phyloP scores from a whole-genome alignment of 169 alveolate species.

The Eimeria tenella region DNA sequence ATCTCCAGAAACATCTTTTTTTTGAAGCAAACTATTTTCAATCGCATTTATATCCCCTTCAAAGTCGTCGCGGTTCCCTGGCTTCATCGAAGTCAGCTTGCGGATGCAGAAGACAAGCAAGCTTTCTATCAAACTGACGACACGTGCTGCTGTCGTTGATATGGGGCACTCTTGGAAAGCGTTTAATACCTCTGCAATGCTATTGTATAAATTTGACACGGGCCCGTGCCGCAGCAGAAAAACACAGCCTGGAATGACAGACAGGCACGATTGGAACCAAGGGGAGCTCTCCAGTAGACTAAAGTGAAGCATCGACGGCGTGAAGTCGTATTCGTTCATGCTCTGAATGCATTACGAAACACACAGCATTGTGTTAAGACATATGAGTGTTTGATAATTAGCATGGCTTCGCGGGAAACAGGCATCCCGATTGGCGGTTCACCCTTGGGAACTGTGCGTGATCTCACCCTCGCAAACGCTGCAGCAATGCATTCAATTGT shows the following conservation, averaged over 20 bases:
- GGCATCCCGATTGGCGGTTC: no score
- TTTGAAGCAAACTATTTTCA: conserved; percentile 2
- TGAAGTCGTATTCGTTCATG: conserved; percentile 52
- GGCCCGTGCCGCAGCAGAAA: conserved; percentile 66
- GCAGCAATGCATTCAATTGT: conserved; percentile 39
- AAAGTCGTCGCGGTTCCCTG: conserved; percentile 31
- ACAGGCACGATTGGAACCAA: conserved; percentile 38
- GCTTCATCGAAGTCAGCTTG: conserved; percentile 33
- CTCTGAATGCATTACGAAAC: conserved; percentile 25
- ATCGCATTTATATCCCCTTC: conserved; percentile 23
- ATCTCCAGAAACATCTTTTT: background rate
- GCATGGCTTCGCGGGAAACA: no score
- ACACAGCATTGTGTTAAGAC: background rate
- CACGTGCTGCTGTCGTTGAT: conserved; percentile 22
- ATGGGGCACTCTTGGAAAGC: conserved; percentile 56
- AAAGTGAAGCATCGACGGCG: conserved; percentile 7
- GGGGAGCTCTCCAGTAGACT: conserved; percentile 35
- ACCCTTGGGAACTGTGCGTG: background rate
- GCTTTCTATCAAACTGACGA: conserved; percentile 5
- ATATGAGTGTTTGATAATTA: background rate
- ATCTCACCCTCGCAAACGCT: conserved; percentile 52
- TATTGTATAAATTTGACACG: conserved; percentile 47
- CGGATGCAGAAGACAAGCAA: conserved; percentile 27
- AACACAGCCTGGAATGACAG: conserved; percentile 26
- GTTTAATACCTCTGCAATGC: conserved; percentile 19